Percentiles rank a stretch among this genome's conserved stretches.
These are phyloP conservation scores for Nicotiana benthamiana DNA, from an alignment of 257 asterid genomes.

Conservation along the genomic window DNA sequence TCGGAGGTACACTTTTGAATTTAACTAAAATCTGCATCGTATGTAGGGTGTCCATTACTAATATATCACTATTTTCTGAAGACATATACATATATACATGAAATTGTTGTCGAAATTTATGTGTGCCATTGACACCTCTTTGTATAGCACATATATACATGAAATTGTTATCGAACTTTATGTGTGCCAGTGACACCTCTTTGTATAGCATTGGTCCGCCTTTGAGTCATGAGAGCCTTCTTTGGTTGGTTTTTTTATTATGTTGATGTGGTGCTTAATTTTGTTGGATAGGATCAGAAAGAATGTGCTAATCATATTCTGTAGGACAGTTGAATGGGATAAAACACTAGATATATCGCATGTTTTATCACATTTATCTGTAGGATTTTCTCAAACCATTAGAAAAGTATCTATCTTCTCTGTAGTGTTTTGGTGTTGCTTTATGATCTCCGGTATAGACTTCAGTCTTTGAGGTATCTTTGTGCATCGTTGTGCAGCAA, in stretches of 20 bases:
- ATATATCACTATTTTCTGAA: too few species aligned
- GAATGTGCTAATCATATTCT: background rate
- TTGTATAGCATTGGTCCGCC: too few species aligned
- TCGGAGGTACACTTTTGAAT: too few species aligned
- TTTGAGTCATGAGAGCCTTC: background rate
- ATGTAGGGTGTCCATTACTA: too few species aligned
- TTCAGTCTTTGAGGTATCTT: background rate
- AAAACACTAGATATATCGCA: background rate
- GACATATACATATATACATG: too few species aligned
- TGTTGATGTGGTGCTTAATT: background rate
- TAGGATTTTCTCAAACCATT: background rate
- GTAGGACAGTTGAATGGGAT: background rate
- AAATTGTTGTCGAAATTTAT: too few species aligned
- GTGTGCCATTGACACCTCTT: too few species aligned
- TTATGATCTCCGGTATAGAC: background rate
- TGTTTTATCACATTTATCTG: background rate
- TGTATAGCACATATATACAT: too few species aligned
- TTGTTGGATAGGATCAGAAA: background rate
- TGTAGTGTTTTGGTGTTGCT: background rate
- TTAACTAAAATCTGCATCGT: too few species aligned
- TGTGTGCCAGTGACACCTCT: too few species aligned
- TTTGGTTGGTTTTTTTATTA: background rate
- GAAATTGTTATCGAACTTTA: too few species aligned
- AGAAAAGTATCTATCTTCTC: background rate
- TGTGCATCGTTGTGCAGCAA: conserved; percentile 13